A percentile compares a stretch with the other conserved stretches of the same genome.
Evolutionary conservation across 345 rosid genomes (phyloP).

Genomic region (Diplotaxis tenuifolia): DNA sequence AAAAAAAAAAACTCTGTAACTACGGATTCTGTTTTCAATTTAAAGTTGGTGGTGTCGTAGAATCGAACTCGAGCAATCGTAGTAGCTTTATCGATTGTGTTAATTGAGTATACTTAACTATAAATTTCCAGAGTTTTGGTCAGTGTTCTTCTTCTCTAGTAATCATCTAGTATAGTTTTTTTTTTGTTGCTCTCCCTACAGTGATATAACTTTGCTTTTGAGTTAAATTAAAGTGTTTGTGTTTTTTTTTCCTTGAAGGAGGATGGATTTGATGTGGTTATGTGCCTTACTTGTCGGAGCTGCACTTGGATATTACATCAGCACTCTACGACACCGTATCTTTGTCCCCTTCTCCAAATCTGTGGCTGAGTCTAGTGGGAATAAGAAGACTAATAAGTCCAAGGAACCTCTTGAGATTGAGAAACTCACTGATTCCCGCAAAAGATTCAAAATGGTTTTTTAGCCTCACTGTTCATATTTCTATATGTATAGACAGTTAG

Average conservation of each 20-base stretch:
- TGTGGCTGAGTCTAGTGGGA: conserved; percentile 24
- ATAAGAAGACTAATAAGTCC: conserved; percentile 45
- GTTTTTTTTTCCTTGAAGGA: background rate
- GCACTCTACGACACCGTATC: conserved; percentile 46
- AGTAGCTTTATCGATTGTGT: conserved; percentile 10
- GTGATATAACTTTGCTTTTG: background rate
- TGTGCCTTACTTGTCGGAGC: conserved; percentile 73
- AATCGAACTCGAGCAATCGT: background rate
- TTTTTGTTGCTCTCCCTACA: background rate
- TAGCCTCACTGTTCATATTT: background rate
- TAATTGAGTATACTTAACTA: background rate
- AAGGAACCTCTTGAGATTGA: conserved; percentile 80
- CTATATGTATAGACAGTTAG: background rate
- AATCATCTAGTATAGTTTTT: background rate
- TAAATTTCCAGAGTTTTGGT: background rate
- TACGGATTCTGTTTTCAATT: background rate
- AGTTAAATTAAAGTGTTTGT: background rate
- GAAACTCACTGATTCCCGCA: conserved; percentile 69
- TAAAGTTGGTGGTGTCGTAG: background rate
- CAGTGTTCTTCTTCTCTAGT: background rate
- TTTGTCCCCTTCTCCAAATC: conserved; percentile 39
- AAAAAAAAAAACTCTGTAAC: background rate
- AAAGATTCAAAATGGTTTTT: conserved; percentile 80
- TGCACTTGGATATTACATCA: conserved; percentile 70
- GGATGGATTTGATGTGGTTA: conserved; percentile 71